Base-by-base conservation (phyloP, 2,329 filamentous ascomycete genomes). In the Pyricularia sp. region DNA sequence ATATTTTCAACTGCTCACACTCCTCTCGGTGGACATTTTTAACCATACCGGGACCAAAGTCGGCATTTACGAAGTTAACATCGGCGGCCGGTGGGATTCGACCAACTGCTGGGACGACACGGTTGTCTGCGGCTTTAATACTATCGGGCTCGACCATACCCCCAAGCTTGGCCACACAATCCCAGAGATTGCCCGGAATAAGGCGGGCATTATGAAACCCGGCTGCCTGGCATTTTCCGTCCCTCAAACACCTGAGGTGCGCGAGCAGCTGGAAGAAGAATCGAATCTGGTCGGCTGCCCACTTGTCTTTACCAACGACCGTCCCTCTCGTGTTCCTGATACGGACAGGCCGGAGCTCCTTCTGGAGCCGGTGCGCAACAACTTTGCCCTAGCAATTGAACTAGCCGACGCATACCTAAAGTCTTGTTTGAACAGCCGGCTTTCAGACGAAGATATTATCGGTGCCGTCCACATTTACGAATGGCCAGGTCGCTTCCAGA, bases 131-230 rank as follows among this genome's bases (percentile, higher is more conserved):
- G 89, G 85, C 0, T 87, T 92, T 69, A 88, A 85, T 64, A 85
- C 85, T n/a, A 79, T 92, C 14, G 89, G 88, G 14, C 86, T 92
- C 70, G 90, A 92, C 73, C 90, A 92, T 73, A 83, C 90, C 50
- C 81, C 82, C 65, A 81, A 83, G 25, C 81, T 92, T 0, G 90
- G 90, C 10, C 78, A 84, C 25, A 90, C 87, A 0, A 78, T 91
- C 6, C 85, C 85, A 58, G 82, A 87, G 76, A 91, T 92, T 71
- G 87, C 90, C 1, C 91, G 89, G 89, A 88, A 92, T 76, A 92
- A 92, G 78, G 86, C 87, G 1, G 90, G 90, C 1, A 88, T 92
- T 67, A 86, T 91, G 78, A 92, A 91, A 77, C 65, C 73, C 0
- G 85, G 84, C 2, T 81, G 85, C 4, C 83, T 84, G 30, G 88